These are phyloP conservation scores for Plectosphaerella plurivora DNA, from an alignment of 2,329 filamentous ascomycete species.

Conservation along the genomic window DNA sequence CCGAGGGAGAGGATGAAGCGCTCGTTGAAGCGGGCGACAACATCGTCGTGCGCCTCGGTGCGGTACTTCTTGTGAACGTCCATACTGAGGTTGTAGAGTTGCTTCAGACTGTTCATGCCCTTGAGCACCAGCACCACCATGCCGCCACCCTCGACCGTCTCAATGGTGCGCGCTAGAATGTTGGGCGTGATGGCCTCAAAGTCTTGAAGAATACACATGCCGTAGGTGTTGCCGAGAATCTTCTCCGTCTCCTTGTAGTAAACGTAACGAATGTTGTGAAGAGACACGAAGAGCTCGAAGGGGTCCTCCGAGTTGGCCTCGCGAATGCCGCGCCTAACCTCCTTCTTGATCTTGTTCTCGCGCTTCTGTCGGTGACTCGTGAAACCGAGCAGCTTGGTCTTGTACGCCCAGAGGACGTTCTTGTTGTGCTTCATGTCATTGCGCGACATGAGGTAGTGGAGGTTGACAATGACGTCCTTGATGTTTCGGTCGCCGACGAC, in stretches of 20 bases:
- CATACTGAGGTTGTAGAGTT: slow-evolving; percentile 96
- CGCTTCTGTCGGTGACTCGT: slow-evolving; percentile 97
- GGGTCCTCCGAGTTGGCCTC: slow-evolving; percentile 91
- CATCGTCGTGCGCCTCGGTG: slow-evolving; percentile 93
- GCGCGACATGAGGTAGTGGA: slow-evolving; percentile 86
- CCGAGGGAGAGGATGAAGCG: slow-evolving; percentile 92
- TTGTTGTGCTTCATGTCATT: slow-evolving; percentile 87
- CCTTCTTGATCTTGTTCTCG: slow-evolving; percentile 96
- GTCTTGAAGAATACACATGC: slow-evolving; percentile 97
- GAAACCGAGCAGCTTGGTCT: slow-evolving; percentile 93
- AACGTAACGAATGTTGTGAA: slow-evolving; percentile 96
- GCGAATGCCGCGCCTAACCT: slow-evolving; percentile 90
- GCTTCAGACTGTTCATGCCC: slow-evolving; percentile 94
- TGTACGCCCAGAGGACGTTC: slow-evolving; percentile 96
- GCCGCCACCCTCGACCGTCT: slow-evolving; percentile 95
- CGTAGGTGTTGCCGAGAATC: slow-evolving; percentile 95
- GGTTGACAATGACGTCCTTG: slow-evolving; percentile 94
- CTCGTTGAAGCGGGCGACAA: slow-evolving; percentile 95
- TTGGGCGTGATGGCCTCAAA: slow-evolving; percentile 99
- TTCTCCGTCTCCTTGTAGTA: slow-evolving; percentile 99
- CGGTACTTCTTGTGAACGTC: slow-evolving; percentile 95
- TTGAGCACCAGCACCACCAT: slow-evolving; percentile 87
- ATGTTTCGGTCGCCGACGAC: slow-evolving; percentile 81
- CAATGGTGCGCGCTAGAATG: slow-evolving; percentile 86
- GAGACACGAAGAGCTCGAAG: slow-evolving; percentile 94